A percentile compares a stretch with the other conserved stretches of the same genome.
phyloP scores from a whole-genome alignment of 331 rosid genomes.

The Quercus lobata region DNA sequence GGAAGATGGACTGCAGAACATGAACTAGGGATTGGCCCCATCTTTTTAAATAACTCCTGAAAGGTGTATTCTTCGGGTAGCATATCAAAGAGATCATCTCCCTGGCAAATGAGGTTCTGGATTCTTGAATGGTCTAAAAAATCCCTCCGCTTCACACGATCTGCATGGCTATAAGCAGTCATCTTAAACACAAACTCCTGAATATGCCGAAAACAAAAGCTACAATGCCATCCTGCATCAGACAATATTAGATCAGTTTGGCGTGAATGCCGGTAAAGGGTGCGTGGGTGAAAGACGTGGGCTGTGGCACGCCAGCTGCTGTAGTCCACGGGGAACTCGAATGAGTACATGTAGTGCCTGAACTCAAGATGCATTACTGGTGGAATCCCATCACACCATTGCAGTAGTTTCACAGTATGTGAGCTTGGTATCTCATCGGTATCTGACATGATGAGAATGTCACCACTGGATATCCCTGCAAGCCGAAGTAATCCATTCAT shows the following conservation, averaged over 20 bases:
- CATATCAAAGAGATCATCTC: conserved; percentile 80
- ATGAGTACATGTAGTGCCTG: conserved; percentile 80
- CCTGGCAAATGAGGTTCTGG: conserved; percentile 69
- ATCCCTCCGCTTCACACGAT: conserved; percentile 54
- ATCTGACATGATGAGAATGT: conserved; percentile 76
- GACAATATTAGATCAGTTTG: conserved; percentile 52
- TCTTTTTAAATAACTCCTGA: conserved; percentile 67
- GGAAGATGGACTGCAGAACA: conserved; percentile 90
- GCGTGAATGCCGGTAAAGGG: conserved; percentile 64
- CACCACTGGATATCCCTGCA: conserved; percentile 68
- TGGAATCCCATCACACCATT: conserved; percentile 92
- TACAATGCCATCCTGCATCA: conserved; percentile 95
- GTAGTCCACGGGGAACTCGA: conserved; percentile 84
- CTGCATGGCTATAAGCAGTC: conserved; percentile 93
- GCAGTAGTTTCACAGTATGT: conserved; percentile 68
- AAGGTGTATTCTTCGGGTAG: conserved; percentile 87
- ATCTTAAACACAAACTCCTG: conserved; percentile 81
- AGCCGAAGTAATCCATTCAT: conserved; percentile 56
- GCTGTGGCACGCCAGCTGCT: conserved; percentile 87
- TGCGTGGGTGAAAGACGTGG: conserved; percentile 46
- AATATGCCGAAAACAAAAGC: conserved; percentile 75
- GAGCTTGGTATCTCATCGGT: conserved; percentile 91
- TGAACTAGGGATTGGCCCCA: conserved; percentile 81
- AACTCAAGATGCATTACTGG: conserved; percentile 76
- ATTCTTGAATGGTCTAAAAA: conserved; percentile 68